Evolutionary conservation across 352 stramenopile genomes (phyloP).

Genomic region (Phytophthora palmivora): DNA sequence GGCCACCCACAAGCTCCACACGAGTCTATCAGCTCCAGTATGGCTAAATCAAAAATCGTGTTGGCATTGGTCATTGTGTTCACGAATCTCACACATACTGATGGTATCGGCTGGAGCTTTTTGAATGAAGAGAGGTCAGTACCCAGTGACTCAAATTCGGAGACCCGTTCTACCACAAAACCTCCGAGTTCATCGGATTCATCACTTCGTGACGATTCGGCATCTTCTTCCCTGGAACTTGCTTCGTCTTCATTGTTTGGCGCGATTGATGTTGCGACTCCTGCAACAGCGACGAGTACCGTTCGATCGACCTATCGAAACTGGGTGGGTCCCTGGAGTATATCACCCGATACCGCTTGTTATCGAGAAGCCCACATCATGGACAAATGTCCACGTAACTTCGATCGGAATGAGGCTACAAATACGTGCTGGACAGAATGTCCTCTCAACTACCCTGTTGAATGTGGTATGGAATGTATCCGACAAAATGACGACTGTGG

Average conservation of each 20-base stretch:
- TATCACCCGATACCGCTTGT: slow-evolving; percentile 28
- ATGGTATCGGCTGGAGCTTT: neutral
- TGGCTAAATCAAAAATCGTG: slow-evolving; percentile 19
- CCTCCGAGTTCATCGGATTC: neutral
- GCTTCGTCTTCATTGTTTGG: slow-evolving; percentile 5
- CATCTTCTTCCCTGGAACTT: too few relatives aligned
- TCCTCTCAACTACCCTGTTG: slow-evolving; percentile 59
- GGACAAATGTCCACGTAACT: slow-evolving; percentile 45
- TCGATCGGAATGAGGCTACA: slow-evolving; percentile 52
- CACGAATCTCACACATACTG: slow-evolving; percentile 3
- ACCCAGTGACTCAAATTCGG: neutral
- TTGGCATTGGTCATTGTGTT: slow-evolving; percentile 3
- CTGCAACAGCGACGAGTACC: slow-evolving; percentile 28
- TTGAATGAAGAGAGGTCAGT: neutral
- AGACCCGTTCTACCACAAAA: neutral
- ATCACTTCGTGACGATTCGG: neutral
- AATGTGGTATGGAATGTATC: slow-evolving; percentile 63
- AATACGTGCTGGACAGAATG: slow-evolving; percentile 68
- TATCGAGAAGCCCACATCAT: slow-evolving; percentile 46
- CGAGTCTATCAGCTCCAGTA: slow-evolving; percentile 6
- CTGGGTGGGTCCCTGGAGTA: slow-evolving; percentile 51
- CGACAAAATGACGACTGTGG: slow-evolving; percentile 51
- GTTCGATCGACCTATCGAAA: slow-evolving; percentile 36
- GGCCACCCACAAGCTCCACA: slow-evolving; percentile 3
- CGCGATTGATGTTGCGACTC: slow-evolving; percentile 4